Conservation (phyloP, 352 stramenopile genomes). For the Elongisporangium undulatum region DNA sequence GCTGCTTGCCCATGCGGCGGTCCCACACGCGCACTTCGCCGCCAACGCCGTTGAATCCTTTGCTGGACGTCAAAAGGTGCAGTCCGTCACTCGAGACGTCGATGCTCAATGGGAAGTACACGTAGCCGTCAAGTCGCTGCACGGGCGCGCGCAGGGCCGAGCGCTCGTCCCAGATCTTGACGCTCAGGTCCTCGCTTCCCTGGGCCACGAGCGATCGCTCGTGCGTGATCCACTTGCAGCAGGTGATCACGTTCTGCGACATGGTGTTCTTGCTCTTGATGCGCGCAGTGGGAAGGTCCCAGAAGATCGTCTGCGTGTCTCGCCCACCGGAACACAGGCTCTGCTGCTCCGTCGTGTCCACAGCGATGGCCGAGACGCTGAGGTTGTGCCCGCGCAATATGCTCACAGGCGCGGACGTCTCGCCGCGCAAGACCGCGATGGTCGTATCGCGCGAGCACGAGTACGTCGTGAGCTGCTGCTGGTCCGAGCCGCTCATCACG, state of each 20-base stretch:
- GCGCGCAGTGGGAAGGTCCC: constrained; percentile 53
- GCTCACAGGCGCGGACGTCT: constrained; percentile 13
- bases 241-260: constrained; percentile 84
- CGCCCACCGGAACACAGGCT: constrained; percentile 70
- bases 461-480: constrained; percentile 32
- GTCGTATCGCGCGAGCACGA: constrained; percentile 77
- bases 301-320: constrained; percentile 82
- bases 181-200: constrained; percentile 74
- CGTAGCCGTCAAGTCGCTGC: constrained; percentile 60
- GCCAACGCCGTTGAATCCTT: constrained; percentile 81
- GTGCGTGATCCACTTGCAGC: constrained; percentile 67
- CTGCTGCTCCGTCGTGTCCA: constrained; percentile 38
- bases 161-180: constrained; percentile 78
- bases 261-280: constrained; percentile 59
- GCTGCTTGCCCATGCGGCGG: constrained; percentile 51
- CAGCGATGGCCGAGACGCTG: constrained; percentile 65
- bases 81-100: constrained; percentile 39
- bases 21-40: constrained; percentile 80
- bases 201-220: constrained; percentile 56
- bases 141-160: constrained; percentile 35
- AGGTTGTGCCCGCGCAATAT: constrained; percentile 46
- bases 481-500: constrained; percentile 27
- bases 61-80: constrained; percentile 80
- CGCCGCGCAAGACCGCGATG: constrained; percentile 23
- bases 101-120: constrained; percentile 79